Percentiles rank a stretch among this genome's conserved stretches.
These are phyloP conservation scores for Arthrinium puccinioides DNA, from an alignment of 2,329 filamentous ascomycete genomes.

Conservation along the genomic window DNA sequence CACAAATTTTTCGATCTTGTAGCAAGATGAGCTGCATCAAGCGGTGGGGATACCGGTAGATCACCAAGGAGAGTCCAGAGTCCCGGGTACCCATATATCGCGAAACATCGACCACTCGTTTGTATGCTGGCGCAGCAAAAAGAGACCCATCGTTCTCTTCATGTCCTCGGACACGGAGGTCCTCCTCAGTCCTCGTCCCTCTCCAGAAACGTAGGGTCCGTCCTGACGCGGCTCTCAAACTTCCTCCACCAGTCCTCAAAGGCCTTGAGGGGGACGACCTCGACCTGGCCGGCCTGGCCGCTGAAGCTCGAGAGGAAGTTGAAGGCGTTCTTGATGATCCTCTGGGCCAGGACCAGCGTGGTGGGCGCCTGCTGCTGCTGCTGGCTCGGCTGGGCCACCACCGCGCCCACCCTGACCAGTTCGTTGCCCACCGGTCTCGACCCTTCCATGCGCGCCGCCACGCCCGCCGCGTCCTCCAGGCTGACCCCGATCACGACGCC, in stretches of 20 bases:
- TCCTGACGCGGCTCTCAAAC: conserved; percentile 80
- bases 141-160: too few species aligned
- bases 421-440: not conserved
- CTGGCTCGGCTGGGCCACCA: conserved; percentile 8
- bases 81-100: too few species aligned
- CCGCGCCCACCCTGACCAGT: conserved; percentile 18
- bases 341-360: conserved; percentile 78
- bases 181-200: conserved; percentile 47
- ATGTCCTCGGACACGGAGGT: too few species aligned
- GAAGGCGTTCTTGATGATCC: conserved; percentile 95
- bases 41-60: too few species aligned
- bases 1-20: too few species aligned
- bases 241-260: conserved; percentile 98
- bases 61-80: too few species aligned
- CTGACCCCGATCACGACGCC: conserved; percentile 71
- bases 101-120: too few species aligned
- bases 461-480: conserved; percentile 67
- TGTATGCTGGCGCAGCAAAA: too few species aligned
- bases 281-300: conserved; percentile 57
- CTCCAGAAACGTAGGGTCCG: conserved; percentile 85
- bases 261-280: conserved; percentile 87
- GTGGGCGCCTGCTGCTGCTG: too few species aligned
- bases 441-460: conserved; percentile 58
- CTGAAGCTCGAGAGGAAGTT: conserved; percentile 92
- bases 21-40: too few species aligned